Evolutionary conservation across 345 rosid species (phyloP).

Genomic region (Draba incana): DNA sequence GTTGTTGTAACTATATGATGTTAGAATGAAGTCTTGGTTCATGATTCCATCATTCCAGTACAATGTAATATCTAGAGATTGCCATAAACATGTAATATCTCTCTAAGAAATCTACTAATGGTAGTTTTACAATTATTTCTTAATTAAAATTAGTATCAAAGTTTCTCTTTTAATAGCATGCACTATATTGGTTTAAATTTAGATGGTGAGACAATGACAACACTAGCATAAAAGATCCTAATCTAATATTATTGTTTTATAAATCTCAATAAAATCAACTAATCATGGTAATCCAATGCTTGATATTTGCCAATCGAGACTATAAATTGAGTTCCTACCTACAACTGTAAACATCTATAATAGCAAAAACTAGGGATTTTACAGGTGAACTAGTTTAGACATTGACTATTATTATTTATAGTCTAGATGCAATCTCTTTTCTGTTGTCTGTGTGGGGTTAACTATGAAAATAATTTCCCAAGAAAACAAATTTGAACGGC

Average conservation of each 20-base stretch:
- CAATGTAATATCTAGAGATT: neutral
- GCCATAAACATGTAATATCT: neutral
- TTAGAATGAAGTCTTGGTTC: neutral
- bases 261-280: no score
- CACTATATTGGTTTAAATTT: no score
- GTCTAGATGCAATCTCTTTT: neutral
- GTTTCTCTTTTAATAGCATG: no score
- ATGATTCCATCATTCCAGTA: neutral
- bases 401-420: neutral
- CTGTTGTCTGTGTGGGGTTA: neutral
- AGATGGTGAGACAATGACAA: no score
- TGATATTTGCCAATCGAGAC: neutral
- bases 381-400: neutral
- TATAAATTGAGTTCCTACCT: neutral
- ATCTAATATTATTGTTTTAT: no score
- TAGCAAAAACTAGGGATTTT: neutral
- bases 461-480: slow-evolving; percentile 12
- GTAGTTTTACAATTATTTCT: neutral
- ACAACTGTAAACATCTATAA: neutral
- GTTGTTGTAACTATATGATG: neutral
- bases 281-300: neutral
- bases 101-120: neutral
- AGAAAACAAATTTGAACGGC: neutral
- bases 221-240: no score
- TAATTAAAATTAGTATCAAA: no score